These are phyloP conservation scores for Pistacia integerrima DNA, from an alignment of 345 rosid species.

Conservation along the genomic window DNA sequence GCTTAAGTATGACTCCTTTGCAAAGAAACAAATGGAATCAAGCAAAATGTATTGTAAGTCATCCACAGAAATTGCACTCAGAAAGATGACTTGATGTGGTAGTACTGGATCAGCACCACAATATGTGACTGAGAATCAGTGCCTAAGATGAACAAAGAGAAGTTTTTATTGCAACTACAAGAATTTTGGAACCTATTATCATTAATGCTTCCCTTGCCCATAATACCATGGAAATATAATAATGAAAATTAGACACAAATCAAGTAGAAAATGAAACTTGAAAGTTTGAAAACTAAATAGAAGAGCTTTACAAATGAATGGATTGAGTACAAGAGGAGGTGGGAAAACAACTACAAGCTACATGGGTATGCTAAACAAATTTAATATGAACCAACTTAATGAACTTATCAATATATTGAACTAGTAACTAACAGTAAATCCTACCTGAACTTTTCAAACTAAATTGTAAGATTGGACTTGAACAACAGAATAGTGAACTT, in stretches of 20 bases:
- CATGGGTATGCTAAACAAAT: background rate
- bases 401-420: background rate
- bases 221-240: background rate
- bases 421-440: background rate
- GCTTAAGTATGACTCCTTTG: background rate
- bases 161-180: background rate
- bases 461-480: background rate
- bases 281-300: background rate
- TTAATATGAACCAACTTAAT: background rate
- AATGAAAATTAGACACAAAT: background rate
- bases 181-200: background rate
- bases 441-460: slow-evolving; percentile 5
- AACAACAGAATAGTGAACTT: slow-evolving; percentile 39
- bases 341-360: background rate
- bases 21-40: background rate
- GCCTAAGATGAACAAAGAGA: background rate
- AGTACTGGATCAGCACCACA: background rate
- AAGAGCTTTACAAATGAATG: background rate
- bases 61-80: background rate
- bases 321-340: background rate
- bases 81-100: background rate
- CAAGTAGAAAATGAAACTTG: background rate
- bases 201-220: background rate
- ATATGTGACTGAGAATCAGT: background rate
- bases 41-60: background rate